Evolutionary conservation across 495 filamentous ascomycete genomes (phyloP), one percentile per base, ranked within the genome.

Genomic region (Hypomontagnella monticulosa): DNA sequence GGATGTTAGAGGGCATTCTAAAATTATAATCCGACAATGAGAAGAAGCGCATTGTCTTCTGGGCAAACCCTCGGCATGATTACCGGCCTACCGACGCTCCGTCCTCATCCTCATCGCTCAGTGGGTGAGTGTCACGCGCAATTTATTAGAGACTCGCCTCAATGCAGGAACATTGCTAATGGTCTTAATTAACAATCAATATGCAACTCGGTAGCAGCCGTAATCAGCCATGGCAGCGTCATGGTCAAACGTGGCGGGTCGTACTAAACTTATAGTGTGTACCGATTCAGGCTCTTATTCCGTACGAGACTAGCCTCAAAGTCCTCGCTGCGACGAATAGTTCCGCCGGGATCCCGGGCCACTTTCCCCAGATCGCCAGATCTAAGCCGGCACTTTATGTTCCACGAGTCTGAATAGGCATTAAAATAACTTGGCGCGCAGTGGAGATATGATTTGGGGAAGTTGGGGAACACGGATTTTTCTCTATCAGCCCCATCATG

Each of bases 401-500:
- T 69, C 66, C 66, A 69, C n/a, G 3, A 15, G 12, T 69, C 55
- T 27, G 55, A 69, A 69, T 64, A 69, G 66, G 66, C 38, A 60
- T 3, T 63, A 4, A 34, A 57, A 58, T 19, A 14, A 15, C 54
- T 63, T 59, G 43, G 54, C 55, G 56, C 56, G 59, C 48, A 48
- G 65, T 62, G 53, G 48, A 49, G 34, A 23, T 30, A 33, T 50
- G 44, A 16, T 51, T 59, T 63, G 59, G 54, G 43, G 66, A 69
- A 49, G 16, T 60, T 55, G 60, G 55, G 57, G 54, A 33, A 51
- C 12, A 19, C 32, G 49, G 20, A 20, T 11, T 40, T n/a, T 47
- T 4, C 18, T 42, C 30, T 59, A 33, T 57, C 38, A 8, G 15
- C 37, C 18, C 11, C 20, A 50, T 48, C 11, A 16, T 57, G 50